phyloP scores from a whole-genome alignment of 345 rosid species.

The Acer yangbiense region DNA sequence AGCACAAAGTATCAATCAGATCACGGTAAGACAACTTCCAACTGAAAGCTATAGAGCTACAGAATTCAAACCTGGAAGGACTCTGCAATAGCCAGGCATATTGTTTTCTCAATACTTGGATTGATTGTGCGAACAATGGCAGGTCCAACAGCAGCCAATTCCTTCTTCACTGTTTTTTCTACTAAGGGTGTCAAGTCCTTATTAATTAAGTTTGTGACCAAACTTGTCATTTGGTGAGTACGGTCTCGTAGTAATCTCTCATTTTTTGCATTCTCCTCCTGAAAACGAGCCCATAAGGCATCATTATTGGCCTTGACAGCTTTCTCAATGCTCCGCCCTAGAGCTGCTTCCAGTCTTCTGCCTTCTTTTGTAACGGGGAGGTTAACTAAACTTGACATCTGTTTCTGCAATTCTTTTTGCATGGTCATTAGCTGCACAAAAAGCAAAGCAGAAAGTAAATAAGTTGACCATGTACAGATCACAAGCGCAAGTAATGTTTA shows the following conservation, averaged over 20 bases:
- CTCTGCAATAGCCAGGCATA: conserved; percentile 66
- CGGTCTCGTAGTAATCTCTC: conserved; percentile 65
- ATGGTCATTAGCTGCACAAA: conserved; percentile 53
- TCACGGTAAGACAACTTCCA: conserved; percentile 8
- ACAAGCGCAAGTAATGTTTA: background rate
- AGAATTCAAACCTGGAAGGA: conserved; percentile 77
- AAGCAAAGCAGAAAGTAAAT: conserved; percentile 2
- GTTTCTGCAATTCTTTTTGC: conserved; percentile 87
- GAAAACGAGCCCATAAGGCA: conserved; percentile 81
- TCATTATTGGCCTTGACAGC: conserved; percentile 70
- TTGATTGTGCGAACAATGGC: conserved; percentile 52
- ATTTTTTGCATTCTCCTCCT: conserved; percentile 66
- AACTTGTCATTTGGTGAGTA: conserved; percentile 57
- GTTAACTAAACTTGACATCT: conserved; percentile 59
- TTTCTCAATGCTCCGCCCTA: conserved; percentile 76
- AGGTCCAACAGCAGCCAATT: conserved; percentile 56
- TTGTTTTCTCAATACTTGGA: conserved; percentile 68
- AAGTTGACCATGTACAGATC: background rate
- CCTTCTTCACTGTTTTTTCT: conserved; percentile 76
- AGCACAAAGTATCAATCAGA: conserved; percentile 26
- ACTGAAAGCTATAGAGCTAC: conserved; percentile 13
- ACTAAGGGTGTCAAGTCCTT: conserved; percentile 61
- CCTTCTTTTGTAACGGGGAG: conserved; percentile 67
- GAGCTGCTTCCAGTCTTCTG: conserved; percentile 70
- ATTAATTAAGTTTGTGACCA: conserved; percentile 53